These are phyloP conservation scores for Wilhelminamyces savonicus DNA, from an alignment of 805 yeast genomes.

Conservation along the genomic window DNA sequence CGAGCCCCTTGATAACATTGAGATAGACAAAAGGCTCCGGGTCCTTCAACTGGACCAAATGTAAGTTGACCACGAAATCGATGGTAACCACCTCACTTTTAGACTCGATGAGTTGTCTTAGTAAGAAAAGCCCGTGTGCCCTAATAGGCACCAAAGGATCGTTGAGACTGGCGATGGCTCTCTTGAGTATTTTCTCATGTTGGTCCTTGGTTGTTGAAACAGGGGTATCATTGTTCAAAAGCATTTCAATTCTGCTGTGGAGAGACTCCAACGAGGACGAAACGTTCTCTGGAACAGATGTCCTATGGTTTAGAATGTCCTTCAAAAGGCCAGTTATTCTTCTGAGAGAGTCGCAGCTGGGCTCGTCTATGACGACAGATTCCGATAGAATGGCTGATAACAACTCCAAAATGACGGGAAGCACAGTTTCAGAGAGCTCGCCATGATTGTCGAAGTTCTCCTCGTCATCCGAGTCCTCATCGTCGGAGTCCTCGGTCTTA, in stretches of 20 bases:
- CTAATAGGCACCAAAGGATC: slow-evolving; percentile 80
- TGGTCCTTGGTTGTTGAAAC: slow-evolving; percentile 15
- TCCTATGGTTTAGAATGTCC: background rate
- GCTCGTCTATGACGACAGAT: slow-evolving; percentile 19
- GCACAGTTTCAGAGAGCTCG: slow-evolving; percentile 8
- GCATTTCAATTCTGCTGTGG: slow-evolving; percentile 18
- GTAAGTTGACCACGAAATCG: slow-evolving; percentile 54
- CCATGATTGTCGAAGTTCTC: slow-evolving; percentile 15
- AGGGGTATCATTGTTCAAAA: slow-evolving; percentile 21
- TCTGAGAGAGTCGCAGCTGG: slow-evolving; percentile 19
- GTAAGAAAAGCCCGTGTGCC: slow-evolving; percentile 73
- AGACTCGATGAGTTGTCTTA: slow-evolving; percentile 48
- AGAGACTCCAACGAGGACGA: slow-evolving; percentile 12
- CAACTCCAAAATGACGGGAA: slow-evolving; percentile 28
- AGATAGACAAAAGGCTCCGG: slow-evolving; percentile 83
- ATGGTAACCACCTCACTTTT: slow-evolving; percentile 46
- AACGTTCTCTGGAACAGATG: too few relatives aligned
- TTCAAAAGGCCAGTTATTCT: background rate
- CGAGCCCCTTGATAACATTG: slow-evolving; percentile 76
- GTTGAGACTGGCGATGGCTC: slow-evolving; percentile 61
- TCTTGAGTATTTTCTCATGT: slow-evolving; percentile 39
- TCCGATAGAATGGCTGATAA: slow-evolving; percentile 32
- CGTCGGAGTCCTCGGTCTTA: slow-evolving; percentile 9
- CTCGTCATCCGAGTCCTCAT: slow-evolving; percentile 24
- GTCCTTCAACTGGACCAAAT: slow-evolving; percentile 60